Evolutionary conservation across 2,329 filamentous ascomycete species (phyloP), one percentile per base, ranked within the genome.

Genomic region (Aspergillus hortae): DNA sequence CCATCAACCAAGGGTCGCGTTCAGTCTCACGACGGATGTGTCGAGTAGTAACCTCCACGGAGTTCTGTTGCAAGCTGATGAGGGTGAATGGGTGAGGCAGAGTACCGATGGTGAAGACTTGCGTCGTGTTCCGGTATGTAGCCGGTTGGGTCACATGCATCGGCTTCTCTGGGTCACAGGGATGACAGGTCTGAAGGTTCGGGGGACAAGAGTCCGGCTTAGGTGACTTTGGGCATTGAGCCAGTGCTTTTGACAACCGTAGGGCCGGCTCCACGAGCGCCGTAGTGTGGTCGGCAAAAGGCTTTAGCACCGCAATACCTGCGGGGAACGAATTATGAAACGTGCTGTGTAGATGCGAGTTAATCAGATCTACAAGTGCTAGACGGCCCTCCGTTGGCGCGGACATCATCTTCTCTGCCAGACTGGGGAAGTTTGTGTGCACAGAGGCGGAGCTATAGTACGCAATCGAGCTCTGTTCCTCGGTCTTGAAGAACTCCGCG

Each of bases 61-160:
- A 74, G 48, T 76, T 74, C 52, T 84, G 80, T 53, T 84, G 79
- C 15, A 97, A 76, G 11, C 84, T 82, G 49, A 85, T 81, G 40
- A 90, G 78, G 1, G 92, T 96, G 76, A 91, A 95, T 0, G 94
- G 94, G 67, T 99, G 94, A 0, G 92, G 92, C 11, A 97, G 87
- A 0, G 86, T 89, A 53, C 88, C 91, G 57, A 99, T 89, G 2
- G 88, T 90, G 74, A 91, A 97, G 14, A 87, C 67, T 1, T 77
- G 78, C 12, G 86, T 85, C 4, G 80, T 80, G 69, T 96, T 96
- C 50, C 80, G 80, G 70, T 90, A 94, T 15, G 80, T 74, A 3
- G 81, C 72, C 2, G 85, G 82, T 0, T 85, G 87, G n/a, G 79
- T 77, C 59, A 95, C 80, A 47, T 81, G 82, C 72, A 90, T 79